Percentiles rank a stretch among this genome's conserved stretches.
phyloP scores from a whole-genome alignment of 768 basidiomycete genomes.

The Termitomyces sp. region DNA sequence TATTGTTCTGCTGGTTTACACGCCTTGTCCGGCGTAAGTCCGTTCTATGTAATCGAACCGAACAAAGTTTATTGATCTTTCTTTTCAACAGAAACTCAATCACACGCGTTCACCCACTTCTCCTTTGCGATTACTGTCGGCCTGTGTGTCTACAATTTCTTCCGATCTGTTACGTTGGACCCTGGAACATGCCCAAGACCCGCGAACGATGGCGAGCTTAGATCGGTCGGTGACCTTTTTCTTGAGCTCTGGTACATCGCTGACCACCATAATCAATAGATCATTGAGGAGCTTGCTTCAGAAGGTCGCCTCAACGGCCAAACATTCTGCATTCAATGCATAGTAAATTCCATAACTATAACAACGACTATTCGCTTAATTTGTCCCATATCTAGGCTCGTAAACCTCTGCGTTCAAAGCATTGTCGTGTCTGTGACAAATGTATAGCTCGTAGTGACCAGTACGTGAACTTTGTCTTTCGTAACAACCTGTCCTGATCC shows the following conservation, averaged over 20 bases:
- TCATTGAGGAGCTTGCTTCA: conserved; percentile 87
- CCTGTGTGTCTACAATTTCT: conserved; percentile 86
- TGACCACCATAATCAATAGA: conserved; percentile 40
- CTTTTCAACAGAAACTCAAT: conserved; percentile 61
- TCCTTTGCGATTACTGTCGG: conserved; percentile 66
- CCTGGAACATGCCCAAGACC: conserved; percentile 86
- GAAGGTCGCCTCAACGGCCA: conserved; percentile 90
- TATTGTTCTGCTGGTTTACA: conserved; percentile 77
- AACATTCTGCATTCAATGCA: conserved; percentile 94
- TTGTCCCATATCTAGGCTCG: conserved; percentile 47
- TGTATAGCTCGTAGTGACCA: conserved; percentile 93
- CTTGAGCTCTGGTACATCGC: background rate
- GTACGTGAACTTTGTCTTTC: conserved; percentile 43
- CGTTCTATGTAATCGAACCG: conserved; percentile 25
- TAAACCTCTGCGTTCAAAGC: conserved; percentile 91
- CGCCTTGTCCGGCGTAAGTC: conserved; percentile 67
- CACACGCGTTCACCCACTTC: conserved; percentile 73
- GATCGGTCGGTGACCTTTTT: conserved; percentile 54
- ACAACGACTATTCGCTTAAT: background rate
- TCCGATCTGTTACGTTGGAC: conserved; percentile 84
- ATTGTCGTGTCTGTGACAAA: conserved; percentile 88
- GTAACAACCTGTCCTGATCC: conserved; percentile 1
- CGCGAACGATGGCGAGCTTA: conserved; percentile 79
- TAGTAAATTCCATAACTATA: conserved; percentile 48
- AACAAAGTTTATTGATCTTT: background rate